Percentiles rank a stretch among this genome's conserved stretches.
These are phyloP conservation scores for Paecilomyces formosus DNA, from an alignment of 2,329 filamentous ascomycete genomes.

Conservation along the genomic window DNA sequence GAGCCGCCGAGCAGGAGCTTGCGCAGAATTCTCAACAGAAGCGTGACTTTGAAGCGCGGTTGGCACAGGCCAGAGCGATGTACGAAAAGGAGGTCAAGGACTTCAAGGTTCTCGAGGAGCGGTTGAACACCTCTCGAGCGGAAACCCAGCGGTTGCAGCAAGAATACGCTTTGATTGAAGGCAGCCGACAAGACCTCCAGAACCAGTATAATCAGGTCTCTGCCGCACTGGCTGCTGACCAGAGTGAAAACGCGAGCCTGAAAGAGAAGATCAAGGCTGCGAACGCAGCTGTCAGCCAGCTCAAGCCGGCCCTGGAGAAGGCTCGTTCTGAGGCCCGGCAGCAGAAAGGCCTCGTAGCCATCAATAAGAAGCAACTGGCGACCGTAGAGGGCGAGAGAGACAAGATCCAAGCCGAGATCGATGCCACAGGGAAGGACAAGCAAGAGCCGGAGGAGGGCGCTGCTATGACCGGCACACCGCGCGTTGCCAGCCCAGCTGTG, in stretches of 20 bases:
- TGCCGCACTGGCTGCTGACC: conserved; percentile 71
- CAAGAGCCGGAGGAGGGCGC: conserved; percentile 48
- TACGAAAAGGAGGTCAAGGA: conserved; percentile 93
- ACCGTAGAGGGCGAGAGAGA: conserved; percentile 86
- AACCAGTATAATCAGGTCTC: conserved; percentile 71
- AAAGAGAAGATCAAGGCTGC: conserved; percentile 81
- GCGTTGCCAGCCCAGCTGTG: conserved; percentile 58
- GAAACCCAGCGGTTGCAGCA: conserved; percentile 79
- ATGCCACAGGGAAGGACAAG: conserved; percentile 56
- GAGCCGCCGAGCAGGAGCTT: conserved; percentile 70
- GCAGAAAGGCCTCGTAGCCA: conserved; percentile 91
- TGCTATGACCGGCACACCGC: conserved; percentile 33
- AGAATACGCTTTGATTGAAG: conserved; percentile 77
- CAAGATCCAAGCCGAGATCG: conserved; percentile 73
- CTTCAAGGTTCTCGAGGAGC: conserved; percentile 76
- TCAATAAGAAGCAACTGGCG: conserved; percentile 95
- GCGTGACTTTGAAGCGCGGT: conserved; percentile 80
- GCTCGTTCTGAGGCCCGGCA: conserved; percentile 85
- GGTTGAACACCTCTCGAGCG: conserved; percentile 64
- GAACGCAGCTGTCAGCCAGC: conserved; percentile 72
- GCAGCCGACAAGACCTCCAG: conserved; percentile 70
- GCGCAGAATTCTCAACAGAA: conserved; percentile 79
- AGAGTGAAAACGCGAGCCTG: conserved; percentile 75
- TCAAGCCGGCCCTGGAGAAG: conserved; percentile 90
- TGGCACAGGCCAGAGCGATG: conserved; percentile 75